Percentiles rank a stretch among this genome's conserved stretches.
These are phyloP conservation scores for Linnemannia elongata DNA, from an alignment of 192 early-diverging fungal species.

Conservation along the genomic window DNA sequence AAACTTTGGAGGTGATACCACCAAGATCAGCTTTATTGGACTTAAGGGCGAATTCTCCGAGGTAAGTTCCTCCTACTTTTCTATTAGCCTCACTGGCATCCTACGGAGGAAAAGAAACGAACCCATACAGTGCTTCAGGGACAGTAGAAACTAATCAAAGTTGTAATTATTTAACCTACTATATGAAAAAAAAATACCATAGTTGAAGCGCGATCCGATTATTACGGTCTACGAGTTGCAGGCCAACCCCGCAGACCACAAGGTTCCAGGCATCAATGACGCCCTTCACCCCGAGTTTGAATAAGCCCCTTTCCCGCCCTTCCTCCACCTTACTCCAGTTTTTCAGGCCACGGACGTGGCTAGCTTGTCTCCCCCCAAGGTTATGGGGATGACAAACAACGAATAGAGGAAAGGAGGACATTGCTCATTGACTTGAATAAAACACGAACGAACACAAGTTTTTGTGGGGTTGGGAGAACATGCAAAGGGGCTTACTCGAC, in stretches of 20 bases:
- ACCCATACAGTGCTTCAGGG: background rate
- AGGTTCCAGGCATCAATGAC: constrained; percentile 64
- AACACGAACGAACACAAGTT: background rate
- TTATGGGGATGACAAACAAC: background rate
- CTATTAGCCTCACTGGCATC: no score
- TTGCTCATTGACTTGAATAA: background rate
- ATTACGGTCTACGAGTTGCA: constrained; percentile 81
- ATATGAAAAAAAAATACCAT: background rate
- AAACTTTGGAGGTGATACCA: constrained; percentile 85
- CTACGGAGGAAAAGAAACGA: background rate
- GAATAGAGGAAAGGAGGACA: background rate
- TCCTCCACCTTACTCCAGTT: no score
- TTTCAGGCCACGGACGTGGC: no score
- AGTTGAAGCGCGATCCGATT: constrained; percentile 76
- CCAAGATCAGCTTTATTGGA: constrained; percentile 84
- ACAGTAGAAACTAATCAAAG: background rate
- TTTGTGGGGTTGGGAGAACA: background rate
- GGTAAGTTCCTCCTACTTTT: constrained; percentile 44
- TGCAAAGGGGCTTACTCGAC: background rate
- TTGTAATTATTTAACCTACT: background rate
- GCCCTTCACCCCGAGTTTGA: constrained; percentile 62
- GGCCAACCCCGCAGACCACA: constrained; percentile 82
- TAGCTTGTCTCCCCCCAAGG: no score
- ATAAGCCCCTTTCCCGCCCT: constrained; percentile 34
- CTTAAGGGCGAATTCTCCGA: constrained; percentile 93